phyloP scores from a whole-genome alignment of 2,329 filamentous ascomycete species.

The Fusarium decemcellulare region DNA sequence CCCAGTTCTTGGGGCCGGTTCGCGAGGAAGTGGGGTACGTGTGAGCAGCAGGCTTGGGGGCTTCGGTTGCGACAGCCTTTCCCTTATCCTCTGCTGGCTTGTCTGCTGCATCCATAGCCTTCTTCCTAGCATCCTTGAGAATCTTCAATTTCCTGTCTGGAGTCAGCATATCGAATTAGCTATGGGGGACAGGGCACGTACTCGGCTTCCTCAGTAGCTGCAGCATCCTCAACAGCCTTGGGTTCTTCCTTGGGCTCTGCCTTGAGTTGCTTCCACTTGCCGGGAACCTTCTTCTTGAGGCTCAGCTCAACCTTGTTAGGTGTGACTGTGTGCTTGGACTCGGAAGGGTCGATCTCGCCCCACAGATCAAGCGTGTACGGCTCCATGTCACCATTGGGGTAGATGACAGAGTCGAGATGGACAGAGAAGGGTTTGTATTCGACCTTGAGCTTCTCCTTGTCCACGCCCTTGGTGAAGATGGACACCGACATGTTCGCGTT shows the following conservation, averaged over 20 bases:
- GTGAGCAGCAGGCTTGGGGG: constrained; percentile 55
- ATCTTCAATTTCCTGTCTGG: constrained; percentile 28
- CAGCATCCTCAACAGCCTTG: not conserved
- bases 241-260: constrained; percentile 23
- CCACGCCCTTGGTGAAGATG: constrained; percentile 59
- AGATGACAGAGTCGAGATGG: constrained; percentile 48
- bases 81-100: constrained; percentile 19
- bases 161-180: constrained; percentile 9
- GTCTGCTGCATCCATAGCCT: constrained; percentile 35
- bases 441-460: constrained; percentile 58
- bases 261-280: constrained; percentile 73
- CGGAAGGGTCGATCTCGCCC: constrained; percentile 71
- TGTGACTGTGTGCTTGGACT: constrained; percentile 76
- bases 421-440: constrained; percentile 49
- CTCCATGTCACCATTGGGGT: constrained; percentile 68
- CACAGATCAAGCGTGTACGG: constrained; percentile 76
- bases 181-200: constrained; percentile 26
- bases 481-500: constrained; percentile 53
- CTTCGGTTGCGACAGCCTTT: not conserved
- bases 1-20: constrained; percentile 91
- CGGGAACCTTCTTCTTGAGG: constrained; percentile 76
- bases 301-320: constrained; percentile 85
- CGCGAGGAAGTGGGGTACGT: constrained; percentile 90
- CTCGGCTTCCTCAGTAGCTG: constrained; percentile 30
- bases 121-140: constrained; percentile 41